Evolutionary conservation across 2,329 filamentous ascomycete species (phyloP).

Genomic region (Teratosphaeria pseudoeucalypti): DNA sequence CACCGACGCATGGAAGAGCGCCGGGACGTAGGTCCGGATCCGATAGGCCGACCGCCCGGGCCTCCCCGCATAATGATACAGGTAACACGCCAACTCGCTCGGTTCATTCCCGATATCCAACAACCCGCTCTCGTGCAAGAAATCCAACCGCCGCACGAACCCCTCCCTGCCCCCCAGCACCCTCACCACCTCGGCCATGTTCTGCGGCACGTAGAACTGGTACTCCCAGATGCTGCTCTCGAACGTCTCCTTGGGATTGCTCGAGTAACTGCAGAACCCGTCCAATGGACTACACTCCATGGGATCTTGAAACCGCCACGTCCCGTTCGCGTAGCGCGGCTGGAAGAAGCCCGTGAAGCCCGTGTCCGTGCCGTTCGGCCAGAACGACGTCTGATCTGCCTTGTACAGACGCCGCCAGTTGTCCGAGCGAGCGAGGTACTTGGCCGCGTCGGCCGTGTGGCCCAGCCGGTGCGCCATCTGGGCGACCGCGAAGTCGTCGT

Average conservation of each 20-base stretch:
- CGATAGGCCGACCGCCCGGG: slow-evolving; percentile 51
- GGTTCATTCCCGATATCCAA: slow-evolving; percentile 50
- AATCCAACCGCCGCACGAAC: slow-evolving; percentile 50
- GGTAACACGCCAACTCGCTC: slow-evolving; percentile 54
- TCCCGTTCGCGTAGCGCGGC: slow-evolving; percentile 34
- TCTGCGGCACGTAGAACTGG: slow-evolving; percentile 56
- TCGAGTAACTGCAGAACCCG: slow-evolving; percentile 31
- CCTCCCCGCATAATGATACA: slow-evolving; percentile 55
- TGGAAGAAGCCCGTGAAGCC: slow-evolving; percentile 48
- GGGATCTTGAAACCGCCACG: slow-evolving; percentile 5
- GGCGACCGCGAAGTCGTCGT: slow-evolving; percentile 57
- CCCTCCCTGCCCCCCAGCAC: slow-evolving; percentile 42
- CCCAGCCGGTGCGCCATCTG: slow-evolving; percentile 50
- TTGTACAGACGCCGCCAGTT: slow-evolving; percentile 69
- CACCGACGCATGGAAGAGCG: slow-evolving; percentile 45
- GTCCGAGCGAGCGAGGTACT: slow-evolving; percentile 51
- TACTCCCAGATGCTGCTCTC: slow-evolving; percentile 30
- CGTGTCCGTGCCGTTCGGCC: slow-evolving; percentile 34
- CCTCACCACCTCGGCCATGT: slow-evolving; percentile 46
- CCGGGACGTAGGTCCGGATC: slow-evolving; percentile 48
- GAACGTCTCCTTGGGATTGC: slow-evolving; percentile 22
- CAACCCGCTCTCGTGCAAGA: slow-evolving; percentile 39
- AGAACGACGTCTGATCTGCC: slow-evolving; percentile 40
- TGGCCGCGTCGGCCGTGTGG: slow-evolving; percentile 39
- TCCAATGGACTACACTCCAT: slow-evolving; percentile 9